Conservation (phyloP, 1,284 basidiomycete genomes). For the Marasmius fiardii region DNA sequence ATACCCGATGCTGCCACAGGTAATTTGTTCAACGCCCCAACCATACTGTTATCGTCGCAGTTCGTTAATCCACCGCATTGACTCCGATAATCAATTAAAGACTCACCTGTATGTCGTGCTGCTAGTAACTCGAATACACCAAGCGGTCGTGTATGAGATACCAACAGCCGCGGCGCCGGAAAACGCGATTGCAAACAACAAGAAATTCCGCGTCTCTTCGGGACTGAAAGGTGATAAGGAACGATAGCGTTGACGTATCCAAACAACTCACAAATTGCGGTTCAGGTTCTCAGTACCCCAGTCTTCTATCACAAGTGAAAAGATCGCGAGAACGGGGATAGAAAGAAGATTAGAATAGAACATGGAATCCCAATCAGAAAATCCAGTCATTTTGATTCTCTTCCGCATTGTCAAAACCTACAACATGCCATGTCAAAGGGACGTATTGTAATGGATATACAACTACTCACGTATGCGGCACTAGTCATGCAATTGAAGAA, state of each 20-base stretch:
- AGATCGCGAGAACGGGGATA: conserved; percentile 84
- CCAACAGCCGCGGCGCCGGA: conserved; percentile 96
- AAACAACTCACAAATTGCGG: conserved; percentile 78
- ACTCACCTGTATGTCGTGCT: conserved; percentile 93
- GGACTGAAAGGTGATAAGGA: conserved; percentile 54
- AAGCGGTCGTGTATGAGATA: conserved; percentile 98
- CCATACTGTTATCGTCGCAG: conserved; percentile 69
- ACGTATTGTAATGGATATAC: conserved; percentile 5
- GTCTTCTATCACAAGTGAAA: conserved; percentile 86
- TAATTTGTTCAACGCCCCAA: conserved; percentile 97
- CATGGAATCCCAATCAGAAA: conserved; percentile 99
- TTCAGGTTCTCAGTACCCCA: conserved; percentile 82
- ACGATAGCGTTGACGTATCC: neutral
- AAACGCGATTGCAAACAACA: conserved; percentile 89
- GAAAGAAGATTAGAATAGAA: conserved; percentile 98
- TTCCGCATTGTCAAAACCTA: conserved; percentile 96
- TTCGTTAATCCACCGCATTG: conserved; percentile 11
- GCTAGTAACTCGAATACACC: conserved; percentile 95
- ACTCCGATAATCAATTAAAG: conserved; percentile 4
- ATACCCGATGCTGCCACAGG: conserved; percentile 96
- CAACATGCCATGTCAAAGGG: neutral
- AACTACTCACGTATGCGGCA: conserved; percentile 80
- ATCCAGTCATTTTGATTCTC: conserved; percentile 95
- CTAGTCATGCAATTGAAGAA: conserved; percentile 87
- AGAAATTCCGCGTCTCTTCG: conserved; percentile 71